A percentile compares a stretch with the other conserved stretches of the same genome.
phyloP scores from a whole-genome alignment of 2,329 filamentous ascomycete genomes.

The Rhynchosporium agropyri region DNA sequence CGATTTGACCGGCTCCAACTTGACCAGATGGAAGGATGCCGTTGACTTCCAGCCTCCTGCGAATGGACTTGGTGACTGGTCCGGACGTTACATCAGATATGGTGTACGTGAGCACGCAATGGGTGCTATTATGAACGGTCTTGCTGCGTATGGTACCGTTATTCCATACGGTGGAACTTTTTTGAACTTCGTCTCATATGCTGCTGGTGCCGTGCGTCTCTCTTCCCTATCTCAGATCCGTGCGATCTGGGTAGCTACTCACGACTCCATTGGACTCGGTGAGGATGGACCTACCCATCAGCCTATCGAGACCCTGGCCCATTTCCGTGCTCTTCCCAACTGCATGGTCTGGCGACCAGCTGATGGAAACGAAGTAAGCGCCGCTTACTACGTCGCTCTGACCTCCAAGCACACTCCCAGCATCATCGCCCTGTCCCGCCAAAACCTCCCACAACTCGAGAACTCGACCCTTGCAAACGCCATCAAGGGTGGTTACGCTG shows the following conservation, averaged over 20 bases:
- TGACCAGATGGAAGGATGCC: conserved; percentile 96
- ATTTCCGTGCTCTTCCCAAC: conserved; percentile 99
- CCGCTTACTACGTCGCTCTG: conserved; percentile 94
- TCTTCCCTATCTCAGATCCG: conserved; percentile 90
- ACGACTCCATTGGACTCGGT: conserved; percentile 98
- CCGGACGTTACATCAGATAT: conserved; percentile 89
- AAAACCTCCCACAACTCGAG: conserved; percentile 98
- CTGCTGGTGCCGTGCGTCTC: conserved; percentile 90
- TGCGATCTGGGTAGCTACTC: conserved; percentile 92
- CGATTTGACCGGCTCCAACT: conserved; percentile 97
- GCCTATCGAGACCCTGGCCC: conserved; percentile 96
- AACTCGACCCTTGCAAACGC: conserved; percentile 86
- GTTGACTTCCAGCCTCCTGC: conserved; percentile 95
- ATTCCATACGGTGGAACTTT: conserved; percentile 96
- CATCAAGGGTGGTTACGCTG: conserved; percentile 93
- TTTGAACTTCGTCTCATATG: conserved; percentile 99
- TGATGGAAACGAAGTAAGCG: conserved; percentile 97
- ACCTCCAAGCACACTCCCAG: conserved; percentile 88
- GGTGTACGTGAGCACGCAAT: conserved; percentile 92
- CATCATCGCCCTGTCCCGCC: conserved; percentile 92
- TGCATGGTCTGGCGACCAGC: conserved; percentile 99
- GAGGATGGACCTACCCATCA: conserved; percentile 99
- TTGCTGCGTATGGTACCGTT: conserved; percentile 92
- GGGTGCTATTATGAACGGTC: conserved; percentile 92
- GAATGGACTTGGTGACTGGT: conserved; percentile 83